phyloP scores from a whole-genome alignment of 805 yeast species.

The Kockiozyma suomiensis region DNA sequence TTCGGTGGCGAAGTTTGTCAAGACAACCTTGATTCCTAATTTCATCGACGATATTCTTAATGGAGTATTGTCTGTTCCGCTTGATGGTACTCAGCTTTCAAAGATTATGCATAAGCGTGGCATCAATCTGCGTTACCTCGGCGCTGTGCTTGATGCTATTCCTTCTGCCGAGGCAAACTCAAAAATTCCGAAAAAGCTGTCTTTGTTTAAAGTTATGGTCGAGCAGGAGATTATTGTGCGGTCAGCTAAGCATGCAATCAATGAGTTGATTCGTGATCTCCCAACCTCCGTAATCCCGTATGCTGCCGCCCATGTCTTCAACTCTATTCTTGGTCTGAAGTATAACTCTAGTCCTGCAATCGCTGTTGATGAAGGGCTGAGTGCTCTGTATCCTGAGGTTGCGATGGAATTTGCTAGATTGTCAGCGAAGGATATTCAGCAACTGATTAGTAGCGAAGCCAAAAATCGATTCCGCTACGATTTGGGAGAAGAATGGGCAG shows the following conservation, averaged over 20 bases:
- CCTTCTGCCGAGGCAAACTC: slow-evolving; percentile 36
- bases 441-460: slow-evolving; percentile 57
- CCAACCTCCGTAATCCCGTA: slow-evolving; percentile 61
- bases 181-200: slow-evolving; percentile 42
- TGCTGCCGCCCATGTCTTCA: slow-evolving; percentile 70
- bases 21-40: slow-evolving; percentile 60
- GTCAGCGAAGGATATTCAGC: slow-evolving; percentile 51
- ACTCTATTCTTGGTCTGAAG: slow-evolving; percentile 61
- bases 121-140: slow-evolving; percentile 86
- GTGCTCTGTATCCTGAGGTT: slow-evolving; percentile 44
- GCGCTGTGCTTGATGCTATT: slow-evolving; percentile 42
- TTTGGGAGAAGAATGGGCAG: slow-evolving; percentile 56
- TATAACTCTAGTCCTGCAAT: slow-evolving; percentile 50
- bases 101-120: slow-evolving; percentile 74
- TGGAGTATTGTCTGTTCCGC: slow-evolving; percentile 60
- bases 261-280: slow-evolving; percentile 49
- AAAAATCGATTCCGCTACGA: slow-evolving; percentile 62
- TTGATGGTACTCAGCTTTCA: slow-evolving; percentile 79
- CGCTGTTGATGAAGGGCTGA: slow-evolving; percentile 42
- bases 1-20: slow-evolving; percentile 67
- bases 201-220: slow-evolving; percentile 49
- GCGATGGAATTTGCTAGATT: slow-evolving; percentile 50
- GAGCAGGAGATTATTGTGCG: slow-evolving; percentile 77
- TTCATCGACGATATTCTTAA: slow-evolving; percentile 59
- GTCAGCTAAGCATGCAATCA: slow-evolving; percentile 72